Evolutionary conservation across 164 flowering plant species (phyloP).

Genomic region (Stephania japonica): DNA sequence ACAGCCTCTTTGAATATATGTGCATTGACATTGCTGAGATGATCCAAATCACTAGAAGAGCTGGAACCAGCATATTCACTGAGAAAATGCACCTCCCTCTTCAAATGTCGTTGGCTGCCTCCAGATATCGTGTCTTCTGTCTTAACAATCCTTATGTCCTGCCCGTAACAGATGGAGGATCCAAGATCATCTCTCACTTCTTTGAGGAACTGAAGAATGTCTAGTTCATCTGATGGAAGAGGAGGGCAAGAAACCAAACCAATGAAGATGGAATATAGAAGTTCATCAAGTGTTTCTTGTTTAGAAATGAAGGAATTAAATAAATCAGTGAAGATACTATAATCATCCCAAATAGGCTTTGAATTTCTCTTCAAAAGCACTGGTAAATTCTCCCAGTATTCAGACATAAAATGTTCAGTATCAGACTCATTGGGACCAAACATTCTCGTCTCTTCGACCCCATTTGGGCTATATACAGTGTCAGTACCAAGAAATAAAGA

Average conservation of each 20-base stretch:
- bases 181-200: slow-evolving; percentile 49
- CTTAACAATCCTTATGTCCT: slow-evolving; percentile 60
- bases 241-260: slow-evolving; percentile 58
- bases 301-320: slow-evolving; percentile 20
- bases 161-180: slow-evolving; percentile 45
- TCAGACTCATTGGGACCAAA: slow-evolving; percentile 30
- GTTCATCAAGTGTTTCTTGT: slow-evolving; percentile 18
- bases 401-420: slow-evolving; percentile 39
- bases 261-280: slow-evolving; percentile 37
- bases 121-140: slow-evolving; percentile 23
- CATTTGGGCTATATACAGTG: slow-evolving; percentile 11
- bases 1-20: slow-evolving; percentile 47
- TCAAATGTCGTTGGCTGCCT: slow-evolving; percentile 6
- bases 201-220: slow-evolving; percentile 43
- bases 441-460: slow-evolving; percentile 26
- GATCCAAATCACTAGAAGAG: slow-evolving; percentile 13
- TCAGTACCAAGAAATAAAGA: slow-evolving; percentile 24
- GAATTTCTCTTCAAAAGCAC: slow-evolving; percentile 25
- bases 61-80: slow-evolving; percentile 14
- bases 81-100: slow-evolving; percentile 49
- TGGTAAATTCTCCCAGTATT: slow-evolving; percentile 57
- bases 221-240: slow-evolving; percentile 58
- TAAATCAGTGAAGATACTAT: slow-evolving; percentile 31
- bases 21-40: slow-evolving; percentile 23
- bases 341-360: slow-evolving; percentile 15